Evolutionary conservation across 345 rosid genomes (phyloP).

Genomic region (Raphanus sativus): DNA sequence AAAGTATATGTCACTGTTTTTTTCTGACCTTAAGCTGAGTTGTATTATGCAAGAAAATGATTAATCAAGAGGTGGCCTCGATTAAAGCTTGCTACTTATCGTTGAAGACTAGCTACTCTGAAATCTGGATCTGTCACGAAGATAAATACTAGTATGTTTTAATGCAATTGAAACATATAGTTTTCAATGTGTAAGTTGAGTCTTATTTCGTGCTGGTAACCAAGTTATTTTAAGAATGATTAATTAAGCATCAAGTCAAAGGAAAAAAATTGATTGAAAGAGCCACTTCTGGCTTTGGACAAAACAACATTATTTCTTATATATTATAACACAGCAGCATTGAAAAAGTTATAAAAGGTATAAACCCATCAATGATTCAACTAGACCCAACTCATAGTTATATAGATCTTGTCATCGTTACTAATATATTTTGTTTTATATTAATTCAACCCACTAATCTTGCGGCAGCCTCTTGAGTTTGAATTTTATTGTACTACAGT

Average conservation of each 20-base stretch:
- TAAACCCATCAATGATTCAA: conserved; percentile 12
- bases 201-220: conserved; percentile 13
- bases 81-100: conserved; percentile 28
- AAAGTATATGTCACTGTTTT: background rate
- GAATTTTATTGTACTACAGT: background rate
- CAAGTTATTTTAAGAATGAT: conserved; percentile 4
- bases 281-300: conserved; percentile 10
- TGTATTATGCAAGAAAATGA: conserved; percentile 18
- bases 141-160: background rate
- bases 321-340: background rate
- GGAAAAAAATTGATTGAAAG: background rate
- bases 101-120: conserved; percentile 11
- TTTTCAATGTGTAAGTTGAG: conserved; percentile 30
- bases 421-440: background rate
- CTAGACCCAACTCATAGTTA: conserved; percentile 32
- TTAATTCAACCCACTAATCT: conserved; percentile 23
- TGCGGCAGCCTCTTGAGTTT: conserved; percentile 25
- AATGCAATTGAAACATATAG: background rate
- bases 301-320: background rate
- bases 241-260: background rate
- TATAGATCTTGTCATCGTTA: background rate
- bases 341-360: background rate
- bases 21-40: conserved; percentile 27
- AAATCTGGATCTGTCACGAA: conserved; percentile 24
- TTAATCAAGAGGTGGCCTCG: conserved; percentile 4